Conservation (phyloP, 2,329 filamentous ascomycete species). For the Calonectria naviculata region DNA sequence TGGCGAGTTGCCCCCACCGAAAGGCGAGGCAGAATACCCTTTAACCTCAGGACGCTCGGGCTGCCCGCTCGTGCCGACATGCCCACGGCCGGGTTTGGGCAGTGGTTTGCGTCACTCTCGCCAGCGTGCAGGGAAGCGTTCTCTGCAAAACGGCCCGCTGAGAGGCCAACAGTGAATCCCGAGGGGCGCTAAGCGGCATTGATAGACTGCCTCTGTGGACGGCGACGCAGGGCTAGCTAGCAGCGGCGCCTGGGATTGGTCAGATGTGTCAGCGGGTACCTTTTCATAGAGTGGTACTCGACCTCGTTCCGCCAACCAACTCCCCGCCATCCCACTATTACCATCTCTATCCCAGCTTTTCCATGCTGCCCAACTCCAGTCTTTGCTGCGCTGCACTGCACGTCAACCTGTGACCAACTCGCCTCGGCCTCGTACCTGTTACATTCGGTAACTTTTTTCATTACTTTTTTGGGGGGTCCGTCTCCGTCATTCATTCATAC, state of each 20-base stretch:
- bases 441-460: not conserved
- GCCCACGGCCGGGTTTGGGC: not conserved
- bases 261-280: conserved; percentile 9
- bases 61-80: conserved; percentile 19
- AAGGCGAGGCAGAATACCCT: conserved; percentile 1
- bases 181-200: not conserved
- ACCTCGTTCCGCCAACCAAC: not conserved
- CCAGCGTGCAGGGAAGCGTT: conserved; percentile 8
- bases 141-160: conserved; percentile 12
- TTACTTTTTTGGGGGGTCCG: not conserved
- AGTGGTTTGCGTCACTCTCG: conserved; percentile 12
- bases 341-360: conserved; percentile 1
- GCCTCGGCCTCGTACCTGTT: conserved; percentile 9
- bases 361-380: conserved; percentile 19
- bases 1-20: conserved; percentile 3
- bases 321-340: conserved; percentile 17
- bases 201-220: not conserved
- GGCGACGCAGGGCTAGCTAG: not conserved
- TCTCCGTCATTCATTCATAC: conserved; percentile 8
- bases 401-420: conserved; percentile 26
- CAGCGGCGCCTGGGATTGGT: not conserved
- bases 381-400: conserved; percentile 11
- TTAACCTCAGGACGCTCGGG: conserved; percentile 15
- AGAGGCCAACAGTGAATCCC: conserved; percentile 7
- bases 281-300: conserved; percentile 21